phyloP scores from a whole-genome alignment of 2,329 filamentous ascomycete species.

The Neofusicoccum ribis region DNA sequence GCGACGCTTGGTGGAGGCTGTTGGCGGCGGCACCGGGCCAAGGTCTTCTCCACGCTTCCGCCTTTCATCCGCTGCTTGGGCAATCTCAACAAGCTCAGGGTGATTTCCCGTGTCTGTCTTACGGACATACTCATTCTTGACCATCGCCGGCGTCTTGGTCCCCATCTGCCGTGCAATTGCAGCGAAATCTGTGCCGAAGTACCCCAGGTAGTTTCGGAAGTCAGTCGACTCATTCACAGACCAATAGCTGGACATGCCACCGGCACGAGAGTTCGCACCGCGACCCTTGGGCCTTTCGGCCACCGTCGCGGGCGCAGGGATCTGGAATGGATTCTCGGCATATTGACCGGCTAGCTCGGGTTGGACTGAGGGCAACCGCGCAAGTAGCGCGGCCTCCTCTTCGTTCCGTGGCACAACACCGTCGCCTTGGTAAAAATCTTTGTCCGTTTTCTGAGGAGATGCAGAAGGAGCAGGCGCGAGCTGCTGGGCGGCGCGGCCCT shows the following conservation, averaged over 20 bases:
- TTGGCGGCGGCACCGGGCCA: slow-evolving; percentile 51
- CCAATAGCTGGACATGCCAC: slow-evolving; percentile 79
- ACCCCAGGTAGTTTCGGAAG: slow-evolving; percentile 69
- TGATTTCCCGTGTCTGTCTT: slow-evolving; percentile 45
- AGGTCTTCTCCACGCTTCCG: slow-evolving; percentile 47
- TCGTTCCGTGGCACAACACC: neutral
- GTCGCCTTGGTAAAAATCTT: slow-evolving; percentile 11
- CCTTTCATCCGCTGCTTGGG: slow-evolving; percentile 43
- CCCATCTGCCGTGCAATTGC: slow-evolving; percentile 77
- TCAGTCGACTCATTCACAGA: slow-evolving; percentile 79
- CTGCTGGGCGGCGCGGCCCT: slow-evolving; percentile 30
- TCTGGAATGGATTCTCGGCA: slow-evolving; percentile 50
- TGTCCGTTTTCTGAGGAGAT: slow-evolving; percentile 25
- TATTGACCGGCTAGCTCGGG: slow-evolving; percentile 25
- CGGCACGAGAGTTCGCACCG: slow-evolving; percentile 4
- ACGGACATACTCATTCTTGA: slow-evolving; percentile 52
- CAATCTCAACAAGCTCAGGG: slow-evolving; percentile 43
- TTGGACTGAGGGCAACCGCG: neutral
- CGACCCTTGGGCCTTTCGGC: slow-evolving; percentile 17
- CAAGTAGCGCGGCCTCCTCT: slow-evolving; percentile 8
- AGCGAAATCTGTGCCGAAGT: slow-evolving; percentile 78
- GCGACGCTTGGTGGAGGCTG: slow-evolving; percentile 48
- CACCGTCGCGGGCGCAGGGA: neutral
- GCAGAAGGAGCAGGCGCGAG: slow-evolving; percentile 34
- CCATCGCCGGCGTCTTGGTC: slow-evolving; percentile 85